Conservation (phyloP, 2,329 filamentous ascomycete genomes). For the Fusarium avenaceum region DNA sequence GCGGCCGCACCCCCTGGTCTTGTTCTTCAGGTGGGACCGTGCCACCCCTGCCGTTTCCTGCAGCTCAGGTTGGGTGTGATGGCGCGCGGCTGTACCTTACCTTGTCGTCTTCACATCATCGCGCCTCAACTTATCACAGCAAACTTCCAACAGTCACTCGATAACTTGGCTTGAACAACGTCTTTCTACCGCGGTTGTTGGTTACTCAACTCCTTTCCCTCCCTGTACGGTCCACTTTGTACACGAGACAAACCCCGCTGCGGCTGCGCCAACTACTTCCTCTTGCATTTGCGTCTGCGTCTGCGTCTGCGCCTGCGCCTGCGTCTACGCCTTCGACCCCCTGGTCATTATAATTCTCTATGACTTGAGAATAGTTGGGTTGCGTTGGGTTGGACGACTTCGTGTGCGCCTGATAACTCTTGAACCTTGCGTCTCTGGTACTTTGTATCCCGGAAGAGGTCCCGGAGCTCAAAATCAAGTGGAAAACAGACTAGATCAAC, state of each 20-base stretch:
- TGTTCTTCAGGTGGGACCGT: slow-evolving; percentile 36
- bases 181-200: slow-evolving; percentile 29
- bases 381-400: slow-evolving; percentile 5
- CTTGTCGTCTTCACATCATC: slow-evolving; percentile 39
- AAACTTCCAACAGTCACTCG: slow-evolving; percentile 25
- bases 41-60: slow-evolving; percentile 36
- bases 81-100: slow-evolving; percentile 47
- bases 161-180: slow-evolving; percentile 29
- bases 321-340: slow-evolving; percentile 22
- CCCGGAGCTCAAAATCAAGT: slow-evolving; percentile 36
- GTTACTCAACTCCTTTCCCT: slow-evolving; percentile 14
- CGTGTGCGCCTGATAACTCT: slow-evolving; percentile 23
- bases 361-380: slow-evolving; percentile 14
- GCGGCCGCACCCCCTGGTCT: slow-evolving; percentile 13
- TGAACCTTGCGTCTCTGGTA: slow-evolving; percentile 34
- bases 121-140: slow-evolving; percentile 42
- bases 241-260: slow-evolving; percentile 36
- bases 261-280: slow-evolving; percentile 26
- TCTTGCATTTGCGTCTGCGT: slow-evolving; percentile 24
- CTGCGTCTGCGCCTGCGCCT: slow-evolving; percentile 26
- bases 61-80: slow-evolving; percentile 37
- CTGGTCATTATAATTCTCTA: slow-evolving; percentile 10
- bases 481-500: slow-evolving; percentile 40
- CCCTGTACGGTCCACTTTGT: slow-evolving; percentile 36
- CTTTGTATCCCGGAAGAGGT: slow-evolving; percentile 35